Evolutionary conservation across 495 filamentous ascomycete genomes (phyloP).

Genomic region (Tuber brumale): DNA sequence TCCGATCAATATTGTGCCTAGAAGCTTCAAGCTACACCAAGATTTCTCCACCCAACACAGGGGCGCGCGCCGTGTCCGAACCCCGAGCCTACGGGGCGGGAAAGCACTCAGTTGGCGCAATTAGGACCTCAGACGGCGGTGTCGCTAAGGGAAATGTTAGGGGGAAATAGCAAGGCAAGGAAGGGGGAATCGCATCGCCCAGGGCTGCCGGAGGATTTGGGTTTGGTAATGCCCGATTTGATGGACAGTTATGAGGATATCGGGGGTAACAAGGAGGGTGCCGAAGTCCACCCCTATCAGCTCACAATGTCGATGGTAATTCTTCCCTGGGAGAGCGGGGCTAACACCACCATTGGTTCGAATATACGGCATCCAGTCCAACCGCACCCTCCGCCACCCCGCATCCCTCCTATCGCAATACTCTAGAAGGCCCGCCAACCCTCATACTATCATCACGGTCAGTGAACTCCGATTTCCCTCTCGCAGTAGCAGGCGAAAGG

Average conservation of each 20-base stretch:
- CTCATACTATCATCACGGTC: too few relatives aligned
- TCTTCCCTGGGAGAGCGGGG: conserved; percentile 70
- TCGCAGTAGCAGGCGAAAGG: too few relatives aligned
- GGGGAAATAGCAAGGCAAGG: conserved; percentile 45
- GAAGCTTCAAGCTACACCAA: too few relatives aligned
- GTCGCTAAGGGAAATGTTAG: conserved; percentile 32
- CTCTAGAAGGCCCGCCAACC: too few relatives aligned
- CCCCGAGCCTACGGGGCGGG: too few relatives aligned
- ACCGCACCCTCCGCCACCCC: too few relatives aligned
- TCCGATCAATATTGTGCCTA: too few relatives aligned
- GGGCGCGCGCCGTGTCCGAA: conserved; percentile 68
- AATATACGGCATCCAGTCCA: too few relatives aligned
- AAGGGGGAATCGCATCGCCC: conserved; percentile 43
- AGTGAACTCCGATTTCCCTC: conserved; percentile 28
- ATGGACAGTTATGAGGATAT: conserved; percentile 82
- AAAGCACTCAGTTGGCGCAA: conserved; percentile 49
- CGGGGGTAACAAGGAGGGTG: conserved; percentile 65
- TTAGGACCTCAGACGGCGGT: conserved; percentile 34
- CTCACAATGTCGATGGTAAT: conserved; percentile 84
- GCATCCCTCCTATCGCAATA: too few relatives aligned
- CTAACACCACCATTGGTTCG: conserved; percentile 61
- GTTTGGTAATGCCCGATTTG: conserved; percentile 87
- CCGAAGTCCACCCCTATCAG: conserved; percentile 88
- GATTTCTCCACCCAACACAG: conserved; percentile 86
- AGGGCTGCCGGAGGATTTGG: conserved; percentile 69